Conservation (phyloP, 2,329 filamentous ascomycete species). For the Aspergillus neoniger region DNA sequence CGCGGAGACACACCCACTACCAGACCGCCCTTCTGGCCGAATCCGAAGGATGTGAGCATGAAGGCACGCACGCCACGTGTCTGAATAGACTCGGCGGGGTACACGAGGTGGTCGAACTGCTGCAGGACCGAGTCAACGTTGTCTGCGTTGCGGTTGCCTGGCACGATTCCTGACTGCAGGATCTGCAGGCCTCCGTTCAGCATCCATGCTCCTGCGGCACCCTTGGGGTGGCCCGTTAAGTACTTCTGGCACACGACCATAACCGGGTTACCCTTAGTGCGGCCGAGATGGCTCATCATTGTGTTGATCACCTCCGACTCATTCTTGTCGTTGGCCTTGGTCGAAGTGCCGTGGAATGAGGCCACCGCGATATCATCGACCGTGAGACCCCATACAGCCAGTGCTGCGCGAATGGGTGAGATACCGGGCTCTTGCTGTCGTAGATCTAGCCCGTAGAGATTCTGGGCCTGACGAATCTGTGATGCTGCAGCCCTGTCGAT, state of each 20-base stretch:
- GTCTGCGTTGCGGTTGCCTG: constrained; percentile 93
- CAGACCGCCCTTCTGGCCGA: constrained; percentile 1
- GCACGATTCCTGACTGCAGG: constrained; percentile 85
- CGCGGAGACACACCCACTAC: not conserved
- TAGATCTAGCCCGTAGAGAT: not conserved
- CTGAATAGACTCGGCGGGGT: not conserved
- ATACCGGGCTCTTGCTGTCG: not conserved
- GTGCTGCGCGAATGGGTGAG: constrained; percentile 3
- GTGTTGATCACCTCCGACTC: constrained; percentile 93
- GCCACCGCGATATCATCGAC: constrained; percentile 85
- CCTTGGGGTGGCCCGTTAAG: constrained; percentile 94
- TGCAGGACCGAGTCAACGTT: constrained; percentile 93
- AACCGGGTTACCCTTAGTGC: constrained; percentile 89
- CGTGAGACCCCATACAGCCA: constrained; percentile 8
- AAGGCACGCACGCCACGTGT: not conserved
- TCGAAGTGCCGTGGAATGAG: constrained; percentile 96
- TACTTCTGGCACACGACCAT: constrained; percentile 98
- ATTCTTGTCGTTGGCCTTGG: constrained; percentile 98
- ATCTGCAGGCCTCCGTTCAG: constrained; percentile 95
- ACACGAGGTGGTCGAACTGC: constrained; percentile 72
- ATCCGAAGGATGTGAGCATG: constrained; percentile 1
- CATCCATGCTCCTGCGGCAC: constrained; percentile 97
- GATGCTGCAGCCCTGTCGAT: not conserved
- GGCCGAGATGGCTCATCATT: constrained; percentile 86
- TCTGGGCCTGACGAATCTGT: not conserved